Conservation (phyloP, 2,329 filamentous ascomycete species). For the Fusarium sp. region DNA sequence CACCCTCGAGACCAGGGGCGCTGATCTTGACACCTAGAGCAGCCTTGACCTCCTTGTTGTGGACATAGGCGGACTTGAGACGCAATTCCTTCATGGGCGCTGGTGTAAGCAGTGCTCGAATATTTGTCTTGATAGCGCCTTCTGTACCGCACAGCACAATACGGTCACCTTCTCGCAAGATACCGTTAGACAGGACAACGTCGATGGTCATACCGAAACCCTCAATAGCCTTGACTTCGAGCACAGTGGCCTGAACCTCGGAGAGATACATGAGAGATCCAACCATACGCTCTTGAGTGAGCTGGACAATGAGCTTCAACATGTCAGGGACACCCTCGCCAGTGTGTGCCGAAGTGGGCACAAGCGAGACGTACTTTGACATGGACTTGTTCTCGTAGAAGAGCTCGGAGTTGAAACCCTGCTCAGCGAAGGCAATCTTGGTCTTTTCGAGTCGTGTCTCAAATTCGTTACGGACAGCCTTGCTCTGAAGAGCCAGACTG, state of each 20-base stretch:
- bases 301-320: conserved; percentile 90
- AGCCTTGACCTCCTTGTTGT: conserved; percentile 99
- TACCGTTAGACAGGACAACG: conserved; percentile 95
- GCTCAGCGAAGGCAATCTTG: conserved; percentile 93
- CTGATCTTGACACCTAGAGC: conserved; percentile 99
- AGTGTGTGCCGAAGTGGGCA: conserved; percentile 97
- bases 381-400: conserved; percentile 99
- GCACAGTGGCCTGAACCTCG: conserved; percentile 95
- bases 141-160: conserved; percentile 97
- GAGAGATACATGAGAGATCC: conserved; percentile 97
- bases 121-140: conserved; percentile 93
- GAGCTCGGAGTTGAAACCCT: conserved; percentile 97
- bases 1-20: conserved; percentile 92
- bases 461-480: conserved; percentile 94
- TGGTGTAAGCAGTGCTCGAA: conserved; percentile 91
- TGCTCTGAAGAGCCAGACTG: conserved; percentile 87
- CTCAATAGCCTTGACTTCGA: conserved; percentile 99
- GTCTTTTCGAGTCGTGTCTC: conserved; percentile 87
- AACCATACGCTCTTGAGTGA: conserved; percentile 98
- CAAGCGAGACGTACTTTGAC: conserved; percentile 92
- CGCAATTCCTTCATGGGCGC: conserved; percentile 93
- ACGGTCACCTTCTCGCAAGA: conserved; percentile 91
- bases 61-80: conserved; percentile 94
- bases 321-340: conserved; percentile 99
- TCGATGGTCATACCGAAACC: conserved; percentile 99